Percentiles rank a stretch among this genome's conserved stretches.
phyloP scores from a whole-genome alignment of 305 asterid species.

The Vinca major region DNA sequence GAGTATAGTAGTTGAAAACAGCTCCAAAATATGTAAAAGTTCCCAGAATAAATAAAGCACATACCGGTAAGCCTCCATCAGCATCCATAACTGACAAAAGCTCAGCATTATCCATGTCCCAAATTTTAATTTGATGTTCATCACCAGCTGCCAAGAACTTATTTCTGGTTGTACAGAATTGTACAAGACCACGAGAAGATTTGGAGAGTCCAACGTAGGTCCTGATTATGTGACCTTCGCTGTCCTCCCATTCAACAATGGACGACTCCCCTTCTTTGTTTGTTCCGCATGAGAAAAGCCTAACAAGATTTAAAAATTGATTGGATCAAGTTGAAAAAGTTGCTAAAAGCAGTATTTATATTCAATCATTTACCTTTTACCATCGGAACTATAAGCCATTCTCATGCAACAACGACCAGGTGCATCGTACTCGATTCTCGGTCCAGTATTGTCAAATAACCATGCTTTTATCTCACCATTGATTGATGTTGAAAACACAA shows the following conservation, averaged over 20 bases:
- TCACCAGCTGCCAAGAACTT: constrained; percentile 61
- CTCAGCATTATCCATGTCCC: constrained; percentile 50
- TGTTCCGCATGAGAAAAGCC: constrained; percentile 77
- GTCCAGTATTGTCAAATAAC: constrained; percentile 40
- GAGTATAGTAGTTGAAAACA: background rate
- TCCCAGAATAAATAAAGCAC: constrained; percentile 8
- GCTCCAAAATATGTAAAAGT: background rate
- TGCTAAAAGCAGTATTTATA: background rate
- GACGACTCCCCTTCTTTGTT: constrained; percentile 45
- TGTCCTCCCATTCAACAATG: constrained; percentile 61
- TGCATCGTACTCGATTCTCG: constrained; percentile 32
- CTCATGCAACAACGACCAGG: constrained; percentile 46
- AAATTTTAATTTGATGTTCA: constrained; percentile 47
- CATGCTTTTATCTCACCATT: constrained; percentile 68
- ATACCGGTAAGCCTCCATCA: constrained; percentile 54
- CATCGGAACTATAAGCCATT: constrained; percentile 48
- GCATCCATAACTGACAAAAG: constrained; percentile 38
- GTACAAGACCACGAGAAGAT: constrained; percentile 30
- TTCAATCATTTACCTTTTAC: constrained; percentile 35
- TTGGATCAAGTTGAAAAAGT: constrained; percentile 16
- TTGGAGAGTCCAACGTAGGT: constrained; percentile 44
- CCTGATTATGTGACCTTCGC: constrained; percentile 43
- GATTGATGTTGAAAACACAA: constrained; percentile 45
- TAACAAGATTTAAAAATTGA: constrained; percentile 20
- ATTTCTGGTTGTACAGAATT: constrained; percentile 36